These are phyloP conservation scores for Galerina marginata DNA, from an alignment of 768 basidiomycete species.

Conservation along the genomic window DNA sequence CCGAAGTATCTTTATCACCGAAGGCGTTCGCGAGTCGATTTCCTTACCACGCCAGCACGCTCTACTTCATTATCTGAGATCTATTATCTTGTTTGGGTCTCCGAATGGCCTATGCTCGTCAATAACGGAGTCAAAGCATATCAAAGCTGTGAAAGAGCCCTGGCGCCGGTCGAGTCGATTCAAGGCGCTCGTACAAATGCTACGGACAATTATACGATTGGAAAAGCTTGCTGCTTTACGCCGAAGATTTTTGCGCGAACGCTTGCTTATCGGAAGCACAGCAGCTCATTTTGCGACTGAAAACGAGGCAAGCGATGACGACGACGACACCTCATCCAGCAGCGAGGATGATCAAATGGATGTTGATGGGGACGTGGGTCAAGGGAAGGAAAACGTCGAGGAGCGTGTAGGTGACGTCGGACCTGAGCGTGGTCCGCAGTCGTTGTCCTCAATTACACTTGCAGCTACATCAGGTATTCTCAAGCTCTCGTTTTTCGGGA, in stretches of 20 bases:
- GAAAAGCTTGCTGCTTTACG: conserved; percentile 30
- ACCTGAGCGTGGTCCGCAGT: conserved; percentile 9
- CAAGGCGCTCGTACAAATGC: conserved; percentile 37
- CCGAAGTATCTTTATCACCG: conserved; percentile 23
- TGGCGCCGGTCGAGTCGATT: conserved; percentile 37
- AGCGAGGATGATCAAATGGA: neutral
- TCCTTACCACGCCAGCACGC: conserved; percentile 39
- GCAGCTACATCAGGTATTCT: conserved; percentile 3
- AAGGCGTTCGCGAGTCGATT: conserved; percentile 26
- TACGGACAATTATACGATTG: conserved; percentile 24
- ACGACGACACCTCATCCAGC: neutral
- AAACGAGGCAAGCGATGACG: neutral
- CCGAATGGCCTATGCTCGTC: conserved; percentile 42
- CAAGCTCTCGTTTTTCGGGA: neutral
- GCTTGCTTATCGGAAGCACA: conserved; percentile 21
- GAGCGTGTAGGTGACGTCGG: conserved; percentile 11
- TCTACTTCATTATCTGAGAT: conserved; percentile 27
- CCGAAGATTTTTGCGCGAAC: neutral
- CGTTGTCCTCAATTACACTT: conserved; percentile 12
- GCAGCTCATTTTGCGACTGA: conserved; percentile 17
- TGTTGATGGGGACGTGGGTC: neutral
- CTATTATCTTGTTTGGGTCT: conserved; percentile 32
- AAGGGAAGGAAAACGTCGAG: neutral
- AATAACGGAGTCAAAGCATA: conserved; percentile 41
- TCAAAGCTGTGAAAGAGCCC: conserved; percentile 40